Evolutionary conservation across 148 eudicot genomes (phyloP), one percentile per base, ranked within the genome.

Genomic region (Salicornia ramosissima): DNA sequence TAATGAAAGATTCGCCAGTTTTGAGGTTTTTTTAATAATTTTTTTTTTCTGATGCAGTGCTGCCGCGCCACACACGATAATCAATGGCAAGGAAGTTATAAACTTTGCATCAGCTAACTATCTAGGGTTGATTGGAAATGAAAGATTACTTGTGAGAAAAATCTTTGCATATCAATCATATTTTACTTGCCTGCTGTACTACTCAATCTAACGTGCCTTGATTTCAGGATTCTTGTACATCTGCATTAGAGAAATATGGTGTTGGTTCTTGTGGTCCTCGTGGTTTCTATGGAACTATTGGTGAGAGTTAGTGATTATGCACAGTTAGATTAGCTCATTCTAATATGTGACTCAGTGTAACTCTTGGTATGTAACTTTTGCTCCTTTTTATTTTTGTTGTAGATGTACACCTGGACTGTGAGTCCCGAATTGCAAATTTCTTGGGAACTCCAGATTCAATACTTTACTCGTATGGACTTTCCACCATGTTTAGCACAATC

Each of bases 251-350:
- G 81, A 94, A 90, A 81, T 94, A 94, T 74, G 99, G 97, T 72
- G 97, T 91, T 78, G 97, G 99, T 65, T 94, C 97, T 63, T 94
- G 97, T 79, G 99, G 99, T 80, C 99, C 99, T 72, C 96, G 97
- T 74, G 93, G 96, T 51, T 94, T 94, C 75, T 94, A 94, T 86
- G 96, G 97, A 75, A 91, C 99, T 74, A 90, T 94, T 54, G 97
- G 99, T 94, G 81, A 72, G 78, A 42, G 52, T 47, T 72, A 24
- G 2, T 30, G 28, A 71, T 56, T 68, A 26, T 25, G 60, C 54
- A 29, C 65, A 19, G 12, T 33, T 45, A 21, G 19, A 65, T 40
- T 66, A 59, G 31, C 55, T 40, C 9, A 9, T 18, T 5, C 26
- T 64, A 62, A 25, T 53, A 39, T 8, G 42, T 26, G 24, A 56